Evolutionary conservation across 352 stramenopile species (phyloP), one percentile per base, ranked within the genome.

Genomic region (Pythium apleroticum): DNA sequence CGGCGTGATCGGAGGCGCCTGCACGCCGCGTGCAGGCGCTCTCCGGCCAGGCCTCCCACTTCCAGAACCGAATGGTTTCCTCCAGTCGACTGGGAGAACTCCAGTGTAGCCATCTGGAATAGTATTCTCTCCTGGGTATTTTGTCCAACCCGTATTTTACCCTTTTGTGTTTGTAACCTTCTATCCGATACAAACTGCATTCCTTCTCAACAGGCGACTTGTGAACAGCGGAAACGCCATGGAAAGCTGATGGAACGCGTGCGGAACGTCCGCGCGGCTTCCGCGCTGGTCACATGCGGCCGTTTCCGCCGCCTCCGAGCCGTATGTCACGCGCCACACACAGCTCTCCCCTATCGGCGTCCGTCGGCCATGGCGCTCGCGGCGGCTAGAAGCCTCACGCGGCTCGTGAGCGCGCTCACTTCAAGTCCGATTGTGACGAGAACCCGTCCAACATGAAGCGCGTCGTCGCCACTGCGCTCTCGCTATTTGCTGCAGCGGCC

Each of bases 261-360:
- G 55, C 25, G 25, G 55, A 52, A 54, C 41, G 39, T 30, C n/a
- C 35, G 39, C 1, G 30, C 55, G 17, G 55, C 24, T 62, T 54
- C 39, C n/a, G 41, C 41, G 55, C 55, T 62, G 55, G 55, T 62
- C 55, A 62, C 55, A 62, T n/a, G 55, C 12, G 41, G 39, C 55
- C 55, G 39, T 53, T 62, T 62, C 55, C 17, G 15, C 20, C 35
- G 53, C 31, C 17, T 15, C 19, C 4, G 4, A 15, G 35, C 52
- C 22, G 15, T 43, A 43, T 28, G 11, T 35, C 52, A 57, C n/a
- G 11, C 10, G 19, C 27, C 52, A 39, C 35, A 25, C 15, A 1
- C 14, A 10, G 15, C 37, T 46, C 37, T 46, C 10, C 11, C 3
- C 35, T 41, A 3, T 19, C 4, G 35, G 9, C 35, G 35, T 41